These are phyloP conservation scores for Fagus crenata DNA, from an alignment of 306 rosid species.

Conservation along the genomic window DNA sequence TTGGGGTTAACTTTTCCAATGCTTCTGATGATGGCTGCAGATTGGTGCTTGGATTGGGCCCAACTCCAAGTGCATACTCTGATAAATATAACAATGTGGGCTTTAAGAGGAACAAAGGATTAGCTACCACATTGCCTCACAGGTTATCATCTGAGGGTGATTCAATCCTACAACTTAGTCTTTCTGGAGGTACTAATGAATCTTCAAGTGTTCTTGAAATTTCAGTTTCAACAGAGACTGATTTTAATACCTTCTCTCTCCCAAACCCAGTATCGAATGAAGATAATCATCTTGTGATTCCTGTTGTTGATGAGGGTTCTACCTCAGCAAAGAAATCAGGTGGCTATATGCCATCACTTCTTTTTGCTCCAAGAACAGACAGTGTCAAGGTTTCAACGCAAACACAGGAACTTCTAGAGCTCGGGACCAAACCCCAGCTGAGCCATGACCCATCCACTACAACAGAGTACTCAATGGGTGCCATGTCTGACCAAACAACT, in stretches of 20 bases:
- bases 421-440: conserved; percentile 37
- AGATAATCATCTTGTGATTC: conserved; percentile 47
- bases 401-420: conserved; percentile 42
- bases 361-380: conserved; percentile 76
- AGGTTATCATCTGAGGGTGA: conserved; percentile 57
- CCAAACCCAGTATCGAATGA: conserved; percentile 49
- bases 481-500: conserved; percentile 50
- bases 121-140: conserved; percentile 39
- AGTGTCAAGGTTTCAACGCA: conserved; percentile 38
- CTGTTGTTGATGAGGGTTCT: conserved; percentile 89
- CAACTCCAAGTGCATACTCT: conserved; percentile 71
- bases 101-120: conserved; percentile 48
- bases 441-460: conserved; percentile 50
- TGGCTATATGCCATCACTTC: conserved; percentile 92
- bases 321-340: conserved; percentile 90
- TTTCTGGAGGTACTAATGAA: conserved; percentile 77
- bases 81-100: conserved; percentile 51
- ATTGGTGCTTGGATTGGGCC: conserved; percentile 94
- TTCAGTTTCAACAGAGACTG: conserved; percentile 62
- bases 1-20: conserved; percentile 46
- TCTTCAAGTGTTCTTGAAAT: conserved; percentile 54
- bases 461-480: conserved; percentile 50
- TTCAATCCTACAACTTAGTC: conserved; percentile 87
- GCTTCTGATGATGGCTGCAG: conserved; percentile 79
- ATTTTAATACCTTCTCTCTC: conserved; percentile 40